phyloP scores from a whole-genome alignment of 306 rosid genomes.

The Astragalus glycyphyllos region DNA sequence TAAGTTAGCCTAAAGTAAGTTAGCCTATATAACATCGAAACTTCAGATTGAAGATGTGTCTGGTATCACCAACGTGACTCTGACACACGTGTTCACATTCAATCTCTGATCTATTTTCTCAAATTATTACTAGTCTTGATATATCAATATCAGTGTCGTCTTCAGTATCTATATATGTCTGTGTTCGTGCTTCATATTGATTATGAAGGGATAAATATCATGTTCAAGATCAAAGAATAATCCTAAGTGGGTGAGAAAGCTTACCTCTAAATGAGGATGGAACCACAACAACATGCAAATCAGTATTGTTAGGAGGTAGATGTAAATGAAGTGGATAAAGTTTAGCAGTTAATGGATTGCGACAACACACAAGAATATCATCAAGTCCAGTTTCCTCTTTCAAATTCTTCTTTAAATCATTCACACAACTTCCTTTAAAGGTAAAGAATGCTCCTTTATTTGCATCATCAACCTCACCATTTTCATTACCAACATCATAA shows the following conservation, averaged over 20 bases:
- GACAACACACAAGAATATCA: slow-evolving; percentile 69
- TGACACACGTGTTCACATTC: too few species aligned
- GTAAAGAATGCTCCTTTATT: slow-evolving; percentile 51
- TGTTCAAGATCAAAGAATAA: background rate
- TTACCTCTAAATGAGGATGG: slow-evolving; percentile 55
- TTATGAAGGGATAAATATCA: background rate
- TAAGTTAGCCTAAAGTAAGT: too few species aligned
- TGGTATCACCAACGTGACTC: too few species aligned
- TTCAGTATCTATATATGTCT: too few species aligned
- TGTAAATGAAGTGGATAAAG: slow-evolving; percentile 84
- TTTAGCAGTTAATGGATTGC: slow-evolving; percentile 73
- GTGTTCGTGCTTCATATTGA: too few species aligned
- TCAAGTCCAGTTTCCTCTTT: slow-evolving; percentile 58
- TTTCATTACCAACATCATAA: slow-evolving; percentile 65
- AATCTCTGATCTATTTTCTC: too few species aligned
- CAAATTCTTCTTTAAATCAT: slow-evolving; percentile 61
- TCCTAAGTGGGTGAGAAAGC: background rate
- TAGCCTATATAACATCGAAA: too few species aligned
- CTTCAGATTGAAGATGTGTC: too few species aligned
- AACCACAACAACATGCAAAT: slow-evolving; percentile 76
- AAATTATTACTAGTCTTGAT: too few species aligned
- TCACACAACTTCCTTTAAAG: slow-evolving; percentile 64
- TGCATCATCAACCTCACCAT: slow-evolving; percentile 53
- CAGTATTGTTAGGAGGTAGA: slow-evolving; percentile 76
- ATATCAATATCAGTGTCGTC: too few species aligned